Percentiles rank a stretch among this genome's conserved stretches.
These are phyloP conservation scores for Pleodorina starrii DNA, from an alignment of 139 green algal species.

Conservation along the genomic window DNA sequence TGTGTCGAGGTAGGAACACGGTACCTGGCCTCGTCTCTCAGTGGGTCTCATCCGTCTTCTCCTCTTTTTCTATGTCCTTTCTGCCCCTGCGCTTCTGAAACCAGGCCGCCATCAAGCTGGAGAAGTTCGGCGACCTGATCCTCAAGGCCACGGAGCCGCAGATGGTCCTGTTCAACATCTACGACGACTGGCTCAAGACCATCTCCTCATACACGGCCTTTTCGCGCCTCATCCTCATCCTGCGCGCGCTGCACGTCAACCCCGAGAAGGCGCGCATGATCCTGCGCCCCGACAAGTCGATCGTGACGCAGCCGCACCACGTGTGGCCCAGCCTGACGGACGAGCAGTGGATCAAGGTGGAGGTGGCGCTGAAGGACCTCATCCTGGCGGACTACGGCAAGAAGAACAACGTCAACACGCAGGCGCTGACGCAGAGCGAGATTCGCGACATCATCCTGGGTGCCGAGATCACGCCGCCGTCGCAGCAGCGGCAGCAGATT, in stretches of 20 bases:
- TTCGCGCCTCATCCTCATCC: slow-evolving; percentile 97
- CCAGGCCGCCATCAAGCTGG: slow-evolving; percentile 94
- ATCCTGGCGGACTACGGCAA: slow-evolving; percentile 99
- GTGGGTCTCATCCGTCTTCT: neutral
- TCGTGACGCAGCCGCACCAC: slow-evolving; percentile 98
- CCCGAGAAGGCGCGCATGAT: slow-evolving; percentile 99
- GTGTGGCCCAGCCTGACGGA: slow-evolving; percentile 98
- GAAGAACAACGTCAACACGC: slow-evolving; percentile 99
- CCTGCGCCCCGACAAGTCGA: slow-evolving; percentile 94
- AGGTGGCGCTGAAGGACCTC: slow-evolving; percentile 97
- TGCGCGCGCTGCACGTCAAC: slow-evolving; percentile 98
- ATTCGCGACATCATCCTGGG: slow-evolving; percentile 99
- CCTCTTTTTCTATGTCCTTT: no score
- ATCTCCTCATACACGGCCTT: slow-evolving; percentile 99
- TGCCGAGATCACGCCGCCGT: slow-evolving; percentile 98
- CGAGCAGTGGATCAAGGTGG: slow-evolving; percentile 99
- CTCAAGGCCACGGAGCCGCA: slow-evolving; percentile 94
- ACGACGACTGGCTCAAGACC: slow-evolving; percentile 99
- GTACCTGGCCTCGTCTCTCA: neutral
- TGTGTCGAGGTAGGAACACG: neutral
- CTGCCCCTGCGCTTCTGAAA: no score
- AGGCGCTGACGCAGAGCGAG: slow-evolving; percentile 89
- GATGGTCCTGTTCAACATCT: slow-evolving; percentile 99
- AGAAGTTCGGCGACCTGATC: slow-evolving; percentile 99
- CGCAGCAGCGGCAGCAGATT: slow-evolving; percentile 98